Base-by-base conservation (phyloP, 208 protist genomes). In the Polymyxa betae region DNA sequence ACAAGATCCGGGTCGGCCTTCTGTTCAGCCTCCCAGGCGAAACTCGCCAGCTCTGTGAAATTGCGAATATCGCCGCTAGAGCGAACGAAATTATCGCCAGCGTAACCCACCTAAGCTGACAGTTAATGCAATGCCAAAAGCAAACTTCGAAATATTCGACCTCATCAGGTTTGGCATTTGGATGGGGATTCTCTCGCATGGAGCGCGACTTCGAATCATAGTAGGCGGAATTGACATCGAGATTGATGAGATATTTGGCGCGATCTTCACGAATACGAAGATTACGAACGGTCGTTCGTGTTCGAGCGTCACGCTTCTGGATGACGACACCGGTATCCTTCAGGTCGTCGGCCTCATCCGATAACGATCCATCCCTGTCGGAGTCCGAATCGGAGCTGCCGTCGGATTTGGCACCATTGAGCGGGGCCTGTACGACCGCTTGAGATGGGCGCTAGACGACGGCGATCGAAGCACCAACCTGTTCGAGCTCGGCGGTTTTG, bases 151-250 rank as follows among this genome's bases (percentile, higher is more conserved):
- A 60, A 60, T 29, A 5, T 60, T 24, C 24, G 5, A 60, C 49
- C 24, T 60, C 49, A 60, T 60, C 49, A 20, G 88, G 68, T 32
- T 93, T 91, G 0, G 10, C 20, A 54, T 92, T 20, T 0, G 90
- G 92, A 29, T 91, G 91, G 0, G 96, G 96, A 89, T 97, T 96
- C 0, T 93, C 95, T 60, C 97, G 93, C 97, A 98, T 97, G 0
- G 95, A 94, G 35, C 96, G 92, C 46, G 95, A 97, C 93, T 98
- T 98, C 0, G 97, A 96, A 91, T 98, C 97, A 92, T 98, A 98
- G 91, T 97, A 95, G 5, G 97, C 96, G 16, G 94, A 95, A 64
- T 98, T 95, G 35, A 93, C 16, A 91, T 97, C 95, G 0, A 98
- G 82, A 93, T 98, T 98, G 32, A 92, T 93, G 0, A 98, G 92